Base-by-base conservation (phyloP, 176 grass and related monocot genomes). In the Elaeis guineensis region DNA sequence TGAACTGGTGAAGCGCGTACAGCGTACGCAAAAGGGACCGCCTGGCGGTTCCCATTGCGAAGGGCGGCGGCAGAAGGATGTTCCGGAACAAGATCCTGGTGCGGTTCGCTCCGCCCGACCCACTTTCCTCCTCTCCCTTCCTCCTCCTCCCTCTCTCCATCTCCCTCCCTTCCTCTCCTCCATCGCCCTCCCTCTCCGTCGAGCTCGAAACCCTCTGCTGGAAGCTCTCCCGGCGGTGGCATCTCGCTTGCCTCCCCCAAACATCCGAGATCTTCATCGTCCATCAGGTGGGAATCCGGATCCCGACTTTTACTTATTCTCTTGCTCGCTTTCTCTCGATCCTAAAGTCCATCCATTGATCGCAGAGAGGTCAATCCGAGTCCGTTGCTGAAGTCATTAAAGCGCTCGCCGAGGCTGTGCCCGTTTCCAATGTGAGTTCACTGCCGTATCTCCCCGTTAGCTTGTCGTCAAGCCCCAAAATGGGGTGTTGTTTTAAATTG, bases 121-220 rank as follows among this genome's bases (percentile, higher is more conserved):
- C 14, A 54, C 70, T 52, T 57, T 81, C 20, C 50, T 75, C 32
- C 55, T 69, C 58, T 50, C 52, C 30, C 72, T 63, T 49, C 52
- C 55, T 17, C 58, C 55, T 51, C 59, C 58, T 35, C 64, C 54
- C 35, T 2, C 28, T 4, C 15, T n/a, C n/a, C 39, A 32, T 44
- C 18, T 55, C 63, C 8, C 74, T 78, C 69, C 18, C 71, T 66
- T 50, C 78, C 66, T 75, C 55, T 16, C 77, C 86, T 25, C 14
- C 78, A 22, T 74, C 78, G 35, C 51, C 80, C 44, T 29, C 11
- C 52, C 17, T 62, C 17, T 52, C 74, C 1, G 7, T 81, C 53
- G 77, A 90, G 51, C 59, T 95, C 67, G 86, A 90, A 6, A 74
- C 65, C 21, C 74, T 95, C 69, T 95, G 82, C 70, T 84, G 90